Conservation (phyloP, 148 eudicot species). For the Pouteria glomerata region DNA sequence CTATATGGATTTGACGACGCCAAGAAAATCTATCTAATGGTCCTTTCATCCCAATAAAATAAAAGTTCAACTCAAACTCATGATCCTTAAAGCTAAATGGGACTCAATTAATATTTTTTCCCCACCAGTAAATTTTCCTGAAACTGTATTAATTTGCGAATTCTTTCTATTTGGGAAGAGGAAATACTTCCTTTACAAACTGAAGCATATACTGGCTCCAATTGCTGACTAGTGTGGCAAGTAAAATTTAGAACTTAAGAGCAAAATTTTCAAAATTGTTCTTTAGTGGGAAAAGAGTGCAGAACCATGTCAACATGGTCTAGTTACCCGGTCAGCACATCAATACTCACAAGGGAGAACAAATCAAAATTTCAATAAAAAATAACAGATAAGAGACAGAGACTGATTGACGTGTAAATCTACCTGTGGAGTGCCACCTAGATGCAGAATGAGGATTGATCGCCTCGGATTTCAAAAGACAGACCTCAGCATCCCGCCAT, state of each 20-base stretch:
- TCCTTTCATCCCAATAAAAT: too few relatives aligned
- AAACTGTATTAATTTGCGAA: too few relatives aligned
- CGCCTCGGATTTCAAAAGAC: conserved; percentile 70
- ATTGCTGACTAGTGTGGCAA: not conserved
- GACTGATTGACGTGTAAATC: not conserved
- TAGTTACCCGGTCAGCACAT: not conserved
- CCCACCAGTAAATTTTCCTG: not conserved
- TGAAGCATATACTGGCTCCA: not conserved
- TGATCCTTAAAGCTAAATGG: not conserved
- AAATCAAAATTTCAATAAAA: not conserved
- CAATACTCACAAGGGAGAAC: not conserved
- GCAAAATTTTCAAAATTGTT: not conserved
- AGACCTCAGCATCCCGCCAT: conserved; percentile 82
- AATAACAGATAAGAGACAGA: not conserved
- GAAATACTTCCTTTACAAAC: not conserved
- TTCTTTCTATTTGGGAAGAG: too few relatives aligned
- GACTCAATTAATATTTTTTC: not conserved
- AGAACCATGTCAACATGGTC: not conserved
- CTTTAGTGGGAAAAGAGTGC: not conserved
- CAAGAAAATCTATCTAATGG: too few relatives aligned
- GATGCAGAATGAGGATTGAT: conserved; percentile 72
- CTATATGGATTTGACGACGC: too few relatives aligned
- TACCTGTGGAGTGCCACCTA: conserved; percentile 70
- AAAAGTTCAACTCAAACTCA: not conserved
- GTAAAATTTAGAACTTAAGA: not conserved